Conservation (phyloP, 352 stramenopile species). For the Peronosclerospora sorghi region DNA sequence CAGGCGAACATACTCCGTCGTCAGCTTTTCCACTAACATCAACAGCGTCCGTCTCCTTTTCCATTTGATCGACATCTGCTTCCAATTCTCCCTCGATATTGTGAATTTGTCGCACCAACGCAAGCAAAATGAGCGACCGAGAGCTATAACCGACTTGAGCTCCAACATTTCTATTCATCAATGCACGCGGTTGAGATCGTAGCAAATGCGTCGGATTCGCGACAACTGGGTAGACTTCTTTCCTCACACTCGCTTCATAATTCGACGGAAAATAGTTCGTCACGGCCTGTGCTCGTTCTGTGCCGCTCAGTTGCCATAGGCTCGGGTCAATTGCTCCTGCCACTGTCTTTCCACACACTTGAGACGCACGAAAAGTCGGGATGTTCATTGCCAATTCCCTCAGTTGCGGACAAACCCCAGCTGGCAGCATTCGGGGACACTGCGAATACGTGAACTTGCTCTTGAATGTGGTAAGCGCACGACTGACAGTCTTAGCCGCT, state of each 20-base stretch:
- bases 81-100: constrained; percentile 19
- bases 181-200: constrained; percentile 14
- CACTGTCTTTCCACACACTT: constrained; percentile 49
- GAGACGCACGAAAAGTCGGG: constrained; percentile 63
- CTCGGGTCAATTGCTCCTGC: constrained; percentile 8
- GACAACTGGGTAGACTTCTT: constrained; percentile 30
- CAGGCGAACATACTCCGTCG: constrained; percentile 8
- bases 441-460: constrained; percentile 81
- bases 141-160: constrained; percentile 29
- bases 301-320: constrained; percentile 55
- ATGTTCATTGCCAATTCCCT: constrained; percentile 61
- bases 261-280: constrained; percentile 37
- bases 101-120: constrained; percentile 43
- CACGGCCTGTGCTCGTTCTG: constrained; percentile 38
- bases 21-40: constrained; percentile 5
- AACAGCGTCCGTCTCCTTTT: background rate
- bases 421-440: constrained; percentile 62
- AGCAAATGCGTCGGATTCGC: constrained; percentile 32
- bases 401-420: constrained; percentile 35
- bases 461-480: constrained; percentile 82
- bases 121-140: constrained; percentile 32
- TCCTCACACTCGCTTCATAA: constrained; percentile 21
- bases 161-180: constrained; percentile 10
- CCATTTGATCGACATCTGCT: constrained; percentile 1
- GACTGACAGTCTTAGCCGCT: constrained; percentile 68